A percentile compares a stretch with the other conserved stretches of the same genome.
phyloP scores from a whole-genome alignment of 805 yeast genomes.

The Yamadazyma sp. region DNA sequence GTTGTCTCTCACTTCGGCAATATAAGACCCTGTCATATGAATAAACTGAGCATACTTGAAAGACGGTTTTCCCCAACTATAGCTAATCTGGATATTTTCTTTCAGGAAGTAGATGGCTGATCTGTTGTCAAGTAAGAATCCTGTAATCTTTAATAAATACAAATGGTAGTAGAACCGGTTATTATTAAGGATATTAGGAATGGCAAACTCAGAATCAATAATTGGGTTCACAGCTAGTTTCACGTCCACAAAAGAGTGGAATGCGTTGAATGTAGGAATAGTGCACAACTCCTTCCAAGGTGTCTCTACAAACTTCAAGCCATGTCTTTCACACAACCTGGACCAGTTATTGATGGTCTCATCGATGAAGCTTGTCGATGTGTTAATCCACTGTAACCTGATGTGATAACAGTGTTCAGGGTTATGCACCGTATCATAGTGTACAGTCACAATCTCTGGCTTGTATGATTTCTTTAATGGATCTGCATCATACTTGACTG shows the following conservation, averaged over 20 bases:
- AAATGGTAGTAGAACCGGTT: constrained; percentile 76
- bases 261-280: constrained; percentile 76
- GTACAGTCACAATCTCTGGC: constrained; percentile 77
- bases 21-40: constrained; percentile 84
- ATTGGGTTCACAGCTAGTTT: constrained; percentile 71
- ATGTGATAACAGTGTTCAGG: constrained; percentile 94
- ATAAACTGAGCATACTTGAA: constrained; percentile 86
- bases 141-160: constrained; percentile 64
- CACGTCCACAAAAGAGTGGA: constrained; percentile 79
- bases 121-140: constrained; percentile 79
- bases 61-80: constrained; percentile 89
- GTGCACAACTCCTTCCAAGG: constrained; percentile 88
- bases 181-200: constrained; percentile 39
- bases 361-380: constrained; percentile 66
- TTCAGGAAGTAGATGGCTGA: constrained; percentile 62
- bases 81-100: constrained; percentile 62
- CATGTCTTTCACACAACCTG: constrained; percentile 81
- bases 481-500: constrained; percentile 72
- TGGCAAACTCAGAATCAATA: constrained; percentile 52
- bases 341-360: constrained; percentile 55
- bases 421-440: constrained; percentile 88
- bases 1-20: constrained; percentile 79
- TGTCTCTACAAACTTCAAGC: constrained; percentile 73
- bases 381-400: constrained; percentile 87
- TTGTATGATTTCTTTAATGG: constrained; percentile 68